Base-by-base conservation (phyloP, 2,329 filamentous ascomycete species). In the Diaporthe australafricana region DNA sequence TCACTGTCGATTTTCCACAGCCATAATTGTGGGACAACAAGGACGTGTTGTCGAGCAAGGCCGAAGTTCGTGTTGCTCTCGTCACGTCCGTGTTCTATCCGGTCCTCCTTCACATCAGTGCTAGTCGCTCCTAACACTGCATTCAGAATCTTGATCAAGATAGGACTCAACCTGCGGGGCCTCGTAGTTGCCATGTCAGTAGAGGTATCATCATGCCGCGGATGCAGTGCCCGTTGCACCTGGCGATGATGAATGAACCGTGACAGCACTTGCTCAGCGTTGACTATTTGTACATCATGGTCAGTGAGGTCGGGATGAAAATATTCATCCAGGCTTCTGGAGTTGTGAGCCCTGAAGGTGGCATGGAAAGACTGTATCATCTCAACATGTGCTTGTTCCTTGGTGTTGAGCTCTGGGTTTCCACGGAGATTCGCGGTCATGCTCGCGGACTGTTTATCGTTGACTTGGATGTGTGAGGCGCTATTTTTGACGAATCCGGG, bases 1-100 rank as follows among this genome's bases (percentile, higher is more conserved):
- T 56, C 16, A 56, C 53, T 56, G 53, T 56, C 53, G 12, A 56
- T 38, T 22, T 38, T 56, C 53, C 53, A 56, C 32, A 56, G 53
- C 53, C 53, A 40, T 8, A 56, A 16, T 27, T 56, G 53, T 7
- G 53, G 53, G 32, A 56, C 53, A 25, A 56, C 53, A 56, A 56
- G 9, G 3, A 56, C 35, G 8, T 38, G 22, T 56, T 56, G 53
- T 56, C 53, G 53, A 56, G 53, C 4, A 22, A 38, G 20, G 5
- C 38, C 20, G 20, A 20, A 20, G 3, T 22, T 40, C 20, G 22
- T 56, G 6, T 22, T 32, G n/a, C 17, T 7, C 9, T 56, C 11
- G 14, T n/a, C 53, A 22, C 14, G 35, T 1, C 32, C 53, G 4
- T 56, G 30, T 22, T 38, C 32, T 22, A 56, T 12, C 12, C 9